These are phyloP conservation scores for Monilinia aucupariae DNA, from an alignment of 2,329 filamentous ascomycete species.

Conservation along the genomic window DNA sequence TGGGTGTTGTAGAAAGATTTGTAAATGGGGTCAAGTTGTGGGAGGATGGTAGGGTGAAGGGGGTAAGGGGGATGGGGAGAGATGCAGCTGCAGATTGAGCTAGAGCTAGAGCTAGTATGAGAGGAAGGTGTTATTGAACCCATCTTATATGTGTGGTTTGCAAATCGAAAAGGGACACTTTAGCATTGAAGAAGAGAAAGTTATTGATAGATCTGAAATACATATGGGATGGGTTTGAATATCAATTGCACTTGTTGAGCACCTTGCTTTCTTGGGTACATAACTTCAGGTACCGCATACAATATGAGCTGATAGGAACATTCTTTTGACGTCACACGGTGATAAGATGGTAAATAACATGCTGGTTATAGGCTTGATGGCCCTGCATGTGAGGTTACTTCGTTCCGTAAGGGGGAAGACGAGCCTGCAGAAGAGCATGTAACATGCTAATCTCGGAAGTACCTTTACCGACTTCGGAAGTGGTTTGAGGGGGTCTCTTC, in stretches of 20 bases:
- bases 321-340: not conserved
- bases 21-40: constrained; percentile 29
- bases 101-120: not conserved
- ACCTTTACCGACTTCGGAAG: not conserved
- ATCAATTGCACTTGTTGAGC: not conserved
- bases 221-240: no score
- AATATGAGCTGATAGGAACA: not conserved
- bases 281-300: not conserved
- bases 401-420: not conserved
- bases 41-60: constrained; percentile 26
- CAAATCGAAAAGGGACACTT: not conserved
- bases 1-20: constrained; percentile 29
- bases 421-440: not conserved
- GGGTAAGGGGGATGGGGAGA: constrained; percentile 30
- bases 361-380: not conserved
- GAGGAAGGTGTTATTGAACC: not conserved
- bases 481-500: not conserved
- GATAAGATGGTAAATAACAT: constrained; percentile 1
- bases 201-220: not conserved
- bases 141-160: not conserved
- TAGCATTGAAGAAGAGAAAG: not conserved
- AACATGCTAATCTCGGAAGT: not conserved
- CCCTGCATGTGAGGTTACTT: constrained; percentile 5
- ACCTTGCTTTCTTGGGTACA: not conserved
- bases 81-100: not conserved